Evolutionary conservation across 108 stramenopile species (phyloP).

Genomic region (Ochromonas danica): DNA sequence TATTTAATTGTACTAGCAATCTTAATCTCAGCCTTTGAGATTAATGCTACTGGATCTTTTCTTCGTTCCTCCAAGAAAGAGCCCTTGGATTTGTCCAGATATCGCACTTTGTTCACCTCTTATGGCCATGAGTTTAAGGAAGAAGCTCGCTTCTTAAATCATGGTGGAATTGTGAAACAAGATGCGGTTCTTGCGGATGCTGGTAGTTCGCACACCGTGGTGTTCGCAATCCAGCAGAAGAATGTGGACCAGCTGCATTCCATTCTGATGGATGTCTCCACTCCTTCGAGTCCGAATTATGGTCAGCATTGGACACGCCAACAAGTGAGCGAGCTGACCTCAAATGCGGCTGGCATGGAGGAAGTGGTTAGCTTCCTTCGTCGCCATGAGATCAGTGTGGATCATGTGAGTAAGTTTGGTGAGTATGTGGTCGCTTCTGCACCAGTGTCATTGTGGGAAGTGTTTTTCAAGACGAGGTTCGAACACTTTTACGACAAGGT

Average conservation of each 20-base stretch:
- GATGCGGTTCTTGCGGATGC: background rate
- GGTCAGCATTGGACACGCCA: background rate
- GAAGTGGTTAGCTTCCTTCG: background rate
- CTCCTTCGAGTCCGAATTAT: background rate
- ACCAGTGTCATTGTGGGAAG: background rate
- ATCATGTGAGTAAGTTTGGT: background rate
- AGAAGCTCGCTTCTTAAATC: background rate
- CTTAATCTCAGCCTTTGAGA: too few species aligned
- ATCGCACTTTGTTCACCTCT: too few species aligned
- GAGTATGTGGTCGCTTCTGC: background rate
- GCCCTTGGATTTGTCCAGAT: too few species aligned
- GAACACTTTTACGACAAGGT: background rate
- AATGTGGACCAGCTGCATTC: background rate
- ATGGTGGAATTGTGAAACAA: background rate
- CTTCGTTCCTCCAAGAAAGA: too few species aligned
- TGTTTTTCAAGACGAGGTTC: background rate
- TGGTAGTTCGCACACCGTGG: background rate
- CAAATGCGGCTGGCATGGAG: background rate
- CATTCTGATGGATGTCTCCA: background rate
- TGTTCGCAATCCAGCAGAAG: background rate
- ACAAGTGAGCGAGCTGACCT: background rate
- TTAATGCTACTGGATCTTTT: too few species aligned
- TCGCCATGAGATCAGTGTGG: background rate
- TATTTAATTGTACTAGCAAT: too few species aligned
- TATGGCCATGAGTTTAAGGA: too few species aligned